A percentile compares a stretch with the other conserved stretches of the same genome.
Evolutionary conservation across 2,329 filamentous ascomycete genomes (phyloP).

Genomic region (Talaromyces sp.): DNA sequence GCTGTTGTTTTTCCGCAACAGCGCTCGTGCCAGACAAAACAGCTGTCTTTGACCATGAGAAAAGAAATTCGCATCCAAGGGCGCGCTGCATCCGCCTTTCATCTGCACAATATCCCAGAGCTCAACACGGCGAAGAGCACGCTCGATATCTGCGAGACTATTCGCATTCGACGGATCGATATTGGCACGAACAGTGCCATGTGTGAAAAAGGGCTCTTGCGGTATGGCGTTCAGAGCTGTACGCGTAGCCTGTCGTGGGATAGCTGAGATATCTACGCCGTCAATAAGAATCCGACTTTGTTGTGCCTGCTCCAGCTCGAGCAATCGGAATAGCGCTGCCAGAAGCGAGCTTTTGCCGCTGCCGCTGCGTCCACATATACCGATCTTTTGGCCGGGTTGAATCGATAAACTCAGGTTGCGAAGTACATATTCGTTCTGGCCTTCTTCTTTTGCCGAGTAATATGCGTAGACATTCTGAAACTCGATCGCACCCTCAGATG

Average conservation of each 20-base stretch:
- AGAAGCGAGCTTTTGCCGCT: constrained; percentile 39
- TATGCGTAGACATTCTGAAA: constrained; percentile 40
- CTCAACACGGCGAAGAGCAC: constrained; percentile 34
- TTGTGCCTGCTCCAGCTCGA: constrained; percentile 25
- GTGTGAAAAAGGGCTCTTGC: constrained; percentile 40
- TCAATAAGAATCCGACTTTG: constrained; percentile 39
- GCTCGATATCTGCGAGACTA: constrained; percentile 25
- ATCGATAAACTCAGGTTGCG: constrained; percentile 44
- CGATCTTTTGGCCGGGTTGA: constrained; percentile 34
- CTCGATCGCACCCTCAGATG: constrained; percentile 36
- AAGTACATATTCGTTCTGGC: constrained; percentile 26
- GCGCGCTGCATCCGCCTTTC: constrained; percentile 34
- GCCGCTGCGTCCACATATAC: constrained; percentile 37
- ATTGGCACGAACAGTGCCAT: constrained; percentile 35
- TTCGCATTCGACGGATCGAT: constrained; percentile 30
- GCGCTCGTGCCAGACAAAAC: constrained; percentile 57
- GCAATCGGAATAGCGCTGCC: constrained; percentile 38
- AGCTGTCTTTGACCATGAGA: constrained; percentile 60
- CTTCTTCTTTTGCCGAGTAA: constrained; percentile 24
- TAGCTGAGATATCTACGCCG: constrained; percentile 33
- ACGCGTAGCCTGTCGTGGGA: constrained; percentile 36
- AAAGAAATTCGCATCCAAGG: constrained; percentile 46
- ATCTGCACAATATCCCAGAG: constrained; percentile 32
- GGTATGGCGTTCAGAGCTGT: constrained; percentile 38
- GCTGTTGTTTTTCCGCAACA: constrained; percentile 40